Conservation (phyloP, 768 basidiomycete species). For the Boletus reticulatus region DNA sequence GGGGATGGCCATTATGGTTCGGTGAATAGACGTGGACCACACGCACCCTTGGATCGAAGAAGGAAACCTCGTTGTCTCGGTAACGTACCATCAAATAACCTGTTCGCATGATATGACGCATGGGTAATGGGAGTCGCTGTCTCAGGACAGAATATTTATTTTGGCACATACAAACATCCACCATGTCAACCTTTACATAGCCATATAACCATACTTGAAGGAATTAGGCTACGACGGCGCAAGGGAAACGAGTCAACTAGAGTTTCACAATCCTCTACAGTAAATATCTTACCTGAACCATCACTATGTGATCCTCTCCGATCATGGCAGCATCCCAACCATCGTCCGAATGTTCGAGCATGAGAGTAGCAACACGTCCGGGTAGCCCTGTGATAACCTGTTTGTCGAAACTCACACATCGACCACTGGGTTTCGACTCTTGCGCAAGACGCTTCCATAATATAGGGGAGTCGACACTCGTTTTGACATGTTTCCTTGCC, state of each 20-base stretch:
- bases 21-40: too few relatives aligned
- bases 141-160: not conserved
- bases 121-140: not conserved
- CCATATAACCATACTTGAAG: constrained; percentile 25
- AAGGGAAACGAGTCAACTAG: not conserved
- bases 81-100: too few relatives aligned
- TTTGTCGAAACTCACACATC: constrained; percentile 16
- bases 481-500: constrained; percentile 12
- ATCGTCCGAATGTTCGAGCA: constrained; percentile 9
- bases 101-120: not conserved
- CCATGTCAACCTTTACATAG: constrained; percentile 19
- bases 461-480: constrained; percentile 3
- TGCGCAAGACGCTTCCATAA: constrained; percentile 19
- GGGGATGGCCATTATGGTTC: too few relatives aligned
- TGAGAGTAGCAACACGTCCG: constrained; percentile 23
- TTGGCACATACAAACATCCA: not conserved
- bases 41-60: too few relatives aligned
- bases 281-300: constrained; percentile 28
- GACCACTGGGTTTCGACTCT: constrained; percentile 5
- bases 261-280: not conserved
- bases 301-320: constrained; percentile 34
- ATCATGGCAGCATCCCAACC: constrained; percentile 36
- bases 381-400: constrained; percentile 28
- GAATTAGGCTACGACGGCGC: constrained; percentile 5
- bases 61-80: too few relatives aligned